Conservation (phyloP, 441 rosid species). For the Mallotus repandus region DNA sequence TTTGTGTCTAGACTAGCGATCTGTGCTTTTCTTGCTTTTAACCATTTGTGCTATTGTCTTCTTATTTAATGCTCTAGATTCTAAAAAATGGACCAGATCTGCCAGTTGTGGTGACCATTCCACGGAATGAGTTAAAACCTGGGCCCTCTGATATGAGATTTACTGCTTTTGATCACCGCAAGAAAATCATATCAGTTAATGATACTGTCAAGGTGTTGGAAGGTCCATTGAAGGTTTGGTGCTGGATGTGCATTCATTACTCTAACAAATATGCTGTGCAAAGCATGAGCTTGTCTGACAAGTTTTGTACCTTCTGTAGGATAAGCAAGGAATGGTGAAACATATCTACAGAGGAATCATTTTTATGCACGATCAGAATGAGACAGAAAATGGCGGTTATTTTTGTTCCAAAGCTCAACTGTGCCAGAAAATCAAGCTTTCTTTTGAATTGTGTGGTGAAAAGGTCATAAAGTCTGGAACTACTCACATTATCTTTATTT, state of each 20-base stretch:
- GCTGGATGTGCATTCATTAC: slow-evolving; percentile 1
- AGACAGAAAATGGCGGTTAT: slow-evolving; percentile 78
- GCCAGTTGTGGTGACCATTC: slow-evolving; percentile 56
- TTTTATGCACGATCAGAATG: slow-evolving; percentile 64
- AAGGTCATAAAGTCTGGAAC: slow-evolving; percentile 46
- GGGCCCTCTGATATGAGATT: slow-evolving; percentile 72
- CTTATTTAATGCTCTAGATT: slow-evolving; percentile 49
- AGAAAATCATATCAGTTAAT: slow-evolving; percentile 55
- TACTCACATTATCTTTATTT: background rate
- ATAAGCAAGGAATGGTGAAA: slow-evolving; percentile 78
- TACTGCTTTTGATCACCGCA: slow-evolving; percentile 64
- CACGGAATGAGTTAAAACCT: slow-evolving; percentile 47
- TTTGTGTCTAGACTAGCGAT: background rate
- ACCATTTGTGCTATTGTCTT: background rate
- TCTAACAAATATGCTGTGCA: background rate
- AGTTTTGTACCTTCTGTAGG: slow-evolving; percentile 48
- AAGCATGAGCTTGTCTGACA: slow-evolving; percentile 4
- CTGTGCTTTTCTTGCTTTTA: background rate
- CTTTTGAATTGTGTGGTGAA: slow-evolving; percentile 40
- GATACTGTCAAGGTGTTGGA: slow-evolving; percentile 77
- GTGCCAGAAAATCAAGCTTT: slow-evolving; percentile 73
- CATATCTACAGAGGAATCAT: slow-evolving; percentile 81
- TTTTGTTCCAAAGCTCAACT: slow-evolving; percentile 70
- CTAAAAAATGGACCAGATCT: slow-evolving; percentile 73
- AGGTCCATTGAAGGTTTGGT: slow-evolving; percentile 76